A percentile compares a stretch with the other conserved stretches of the same genome.
Evolutionary conservation across 495 filamentous ascomycete species (phyloP).

Genomic region (Penicillium longicatenatum): DNA sequence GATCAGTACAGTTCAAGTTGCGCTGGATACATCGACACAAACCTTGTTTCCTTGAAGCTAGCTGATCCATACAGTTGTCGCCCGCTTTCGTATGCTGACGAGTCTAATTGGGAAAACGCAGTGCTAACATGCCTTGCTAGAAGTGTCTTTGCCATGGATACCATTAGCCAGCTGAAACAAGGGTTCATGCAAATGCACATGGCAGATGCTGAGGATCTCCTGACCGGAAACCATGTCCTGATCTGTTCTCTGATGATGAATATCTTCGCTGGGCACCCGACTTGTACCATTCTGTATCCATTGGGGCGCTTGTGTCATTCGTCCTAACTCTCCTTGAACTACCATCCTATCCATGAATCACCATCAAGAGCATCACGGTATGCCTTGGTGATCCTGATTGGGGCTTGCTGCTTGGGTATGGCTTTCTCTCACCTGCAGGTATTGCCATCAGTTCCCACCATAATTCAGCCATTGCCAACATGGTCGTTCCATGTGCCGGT

Average conservation of each 20-base stretch:
- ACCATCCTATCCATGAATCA: slow-evolving; percentile 57
- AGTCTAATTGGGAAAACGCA: neutral
- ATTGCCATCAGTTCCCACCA: slow-evolving; percentile 18
- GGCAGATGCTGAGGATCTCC: slow-evolving; percentile 63
- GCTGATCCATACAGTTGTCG: no score
- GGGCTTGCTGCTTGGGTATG: slow-evolving; percentile 48
- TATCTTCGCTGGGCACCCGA: slow-evolving; percentile 57
- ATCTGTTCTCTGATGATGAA: slow-evolving; percentile 73
- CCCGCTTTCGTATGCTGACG: neutral
- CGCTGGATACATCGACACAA: no score
- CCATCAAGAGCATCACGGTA: slow-evolving; percentile 61
- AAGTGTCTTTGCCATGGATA: slow-evolving; percentile 59
- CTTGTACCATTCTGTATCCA: slow-evolving; percentile 66
- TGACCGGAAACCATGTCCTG: slow-evolving; percentile 70
- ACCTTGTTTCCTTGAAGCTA: neutral
- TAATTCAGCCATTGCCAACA: slow-evolving; percentile 38
- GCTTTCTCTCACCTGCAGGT: slow-evolving; percentile 44
- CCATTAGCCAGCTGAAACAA: slow-evolving; percentile 69
- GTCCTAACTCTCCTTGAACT: slow-evolving; percentile 58
- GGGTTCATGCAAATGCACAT: slow-evolving; percentile 64
- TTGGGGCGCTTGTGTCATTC: slow-evolving; percentile 61
- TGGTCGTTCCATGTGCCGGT: slow-evolving; percentile 49
- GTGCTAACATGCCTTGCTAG: slow-evolving; percentile 1
- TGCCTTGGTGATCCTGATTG: slow-evolving; percentile 66
- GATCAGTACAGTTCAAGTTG: slow-evolving; percentile 24